Evolutionary conservation across 495 filamentous ascomycete genomes (phyloP), one percentile per base, ranked within the genome.

Genomic region (Pseudomonodictys pantanalensis): DNA sequence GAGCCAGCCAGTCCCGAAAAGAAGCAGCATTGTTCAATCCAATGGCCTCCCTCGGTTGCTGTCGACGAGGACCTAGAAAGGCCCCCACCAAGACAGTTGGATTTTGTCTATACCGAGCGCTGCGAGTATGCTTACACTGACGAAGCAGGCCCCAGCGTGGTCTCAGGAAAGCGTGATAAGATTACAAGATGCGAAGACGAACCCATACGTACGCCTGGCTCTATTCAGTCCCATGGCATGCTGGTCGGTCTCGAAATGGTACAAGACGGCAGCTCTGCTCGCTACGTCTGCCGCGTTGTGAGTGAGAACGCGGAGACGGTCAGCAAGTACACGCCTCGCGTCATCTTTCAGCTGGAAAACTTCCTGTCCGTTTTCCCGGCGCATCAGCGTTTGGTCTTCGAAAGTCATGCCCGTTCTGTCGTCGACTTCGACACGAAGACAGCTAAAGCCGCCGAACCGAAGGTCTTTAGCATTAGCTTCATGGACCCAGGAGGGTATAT

Each of bases 141-240:
- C 22, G 38, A 53, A 30, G 24, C 45, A 24, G 50, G 57, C 30
- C 45, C 57, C 43, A 47, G 46, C 17, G 29, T 64, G 1, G 33
- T 58, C 29, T 29, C 18, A 10, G 53, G 53, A 18, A 52, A 30
- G 15, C 52, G 46, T 8, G 32, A 15, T 17, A 20, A 24, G 4
- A 44, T 64, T 25, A 64, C 48, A 6, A 51, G 59, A 26, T 62
- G 42, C 26, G 59, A 62, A 26, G 59, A 56, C 33, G 59, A 62
- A 25, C 59, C 28, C 12, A 62, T 62, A 22, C 59, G 45, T 15
- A 56, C 28, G 15, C 59, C 52, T 7, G 52, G 59, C 6, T 39
- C 52, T 22, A 45, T 62, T 26, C 59, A 62, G 20, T 49, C 59
- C 6, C 52, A 62, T 32, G 59, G 59, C 6, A 62, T 62, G 59